Evolutionary conservation across 768 basidiomycete species (phyloP), one percentile per base, ranked within the genome.

Genomic region (Mycena latifolia): DNA sequence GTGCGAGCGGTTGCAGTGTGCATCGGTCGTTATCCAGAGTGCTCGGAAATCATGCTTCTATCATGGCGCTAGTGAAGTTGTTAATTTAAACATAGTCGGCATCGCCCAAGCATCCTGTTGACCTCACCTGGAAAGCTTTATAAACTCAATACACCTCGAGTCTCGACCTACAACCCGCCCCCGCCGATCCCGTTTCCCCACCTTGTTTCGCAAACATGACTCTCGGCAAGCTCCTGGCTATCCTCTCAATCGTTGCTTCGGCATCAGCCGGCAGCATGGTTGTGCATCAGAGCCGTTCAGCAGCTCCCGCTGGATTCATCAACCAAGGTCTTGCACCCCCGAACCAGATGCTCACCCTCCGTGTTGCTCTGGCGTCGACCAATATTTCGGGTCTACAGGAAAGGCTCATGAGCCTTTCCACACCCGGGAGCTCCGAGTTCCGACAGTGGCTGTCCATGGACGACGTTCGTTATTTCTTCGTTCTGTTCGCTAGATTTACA

Each of bases 381-480:
- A 54, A 61, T 27, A 17, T 61, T 31, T 27, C 52, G 4, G 60
- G 41, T 33, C 52, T 61, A 5, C 14, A 61, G 39, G 24, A 33
- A 9, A 53, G 54, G 29, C 51, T 61, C 20, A 20, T 17, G 6
- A 54, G 45, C 11, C 12, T 55, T n/a, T n/a, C 52, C 9, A 61
- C 52, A 4, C 61, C 61, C 2, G 61, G 43, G 11, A 54, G 29
- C 43, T 53, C 61, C 0, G 43, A 61, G 25, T 61, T 61, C 45
- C 41, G 61, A 2, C 51, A 61, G 31, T 61, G 61, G 61, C 31
- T 61, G 18, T 54, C 61, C 11, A 54, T 24, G 41, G 61, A 61
- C 11, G 52, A 61, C 12, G 61, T 61, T 2, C 14, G 61, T 6
- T 8, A n/a, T 5, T 22, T 6, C 5, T 22, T 17, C 0, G 29